Base-by-base conservation (phyloP, 345 rosid genomes). In the Geranium rotundifolium region DNA sequence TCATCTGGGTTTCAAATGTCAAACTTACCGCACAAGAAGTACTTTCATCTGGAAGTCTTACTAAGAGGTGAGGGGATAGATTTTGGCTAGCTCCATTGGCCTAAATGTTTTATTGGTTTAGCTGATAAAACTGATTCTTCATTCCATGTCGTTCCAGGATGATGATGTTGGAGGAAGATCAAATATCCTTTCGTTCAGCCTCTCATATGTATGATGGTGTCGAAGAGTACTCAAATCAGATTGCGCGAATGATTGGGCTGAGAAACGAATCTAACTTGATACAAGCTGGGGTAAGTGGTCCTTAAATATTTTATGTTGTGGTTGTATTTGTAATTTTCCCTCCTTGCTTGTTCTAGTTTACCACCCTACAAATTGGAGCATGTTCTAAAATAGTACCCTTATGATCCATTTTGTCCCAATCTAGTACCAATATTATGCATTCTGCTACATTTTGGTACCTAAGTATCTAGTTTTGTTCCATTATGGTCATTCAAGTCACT, bases 111-210 rank as follows among this genome's bases (percentile, higher is more conserved):
- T 12, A 1, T 29, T 56, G 59, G 41, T 50, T 54, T 17, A 27
- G 27, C 4, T 31, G 31, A 54, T 68, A 27, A 29, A 50, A 13
- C 62, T 19, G 9, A 27, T 67, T 69, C 31, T 74, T n/a, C 20
- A 62, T 34, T 29, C 17, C 56, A 54, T 67, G 17, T 75, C 14
- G 52, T 46, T 14, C 62, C 66, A 92, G 98, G 77, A 95, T 95
- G 97, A 90, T 95, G 99, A 88, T 90, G 84, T 60, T 93, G 83
- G 97, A 95, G 37, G 92, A 90, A 13, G 96, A 95, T 59, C 97
- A 90, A 73, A 88, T 95, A 68, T 90, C 99, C 20, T 95, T 95
- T 62, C 87, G 95, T 29, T 90, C 99, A 27, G 89, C 90, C 46
- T 84, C 95, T 23, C 84, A 72, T 61, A 90, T 82, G 85, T 90